Conservation (phyloP, 176 grass and related monocot species). For the Carex myosuroides region DNA sequence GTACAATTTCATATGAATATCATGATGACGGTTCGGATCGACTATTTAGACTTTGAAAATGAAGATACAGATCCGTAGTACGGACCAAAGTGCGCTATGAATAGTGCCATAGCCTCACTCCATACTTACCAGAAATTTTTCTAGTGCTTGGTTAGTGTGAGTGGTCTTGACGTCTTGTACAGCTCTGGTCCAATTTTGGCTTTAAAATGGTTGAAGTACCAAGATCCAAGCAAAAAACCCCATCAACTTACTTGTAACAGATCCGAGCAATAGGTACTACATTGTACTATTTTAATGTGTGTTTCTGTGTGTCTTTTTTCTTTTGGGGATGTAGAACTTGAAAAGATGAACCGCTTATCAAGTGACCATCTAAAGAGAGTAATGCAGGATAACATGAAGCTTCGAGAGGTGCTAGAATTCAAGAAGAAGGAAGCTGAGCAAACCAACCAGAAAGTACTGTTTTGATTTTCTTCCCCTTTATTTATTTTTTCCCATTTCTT, state of each 20-base stretch:
- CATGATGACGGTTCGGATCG: too few species aligned
- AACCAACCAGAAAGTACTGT: slow-evolving; percentile 16
- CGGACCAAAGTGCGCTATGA: too few species aligned
- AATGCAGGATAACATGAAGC: slow-evolving; percentile 19
- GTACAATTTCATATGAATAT: too few species aligned
- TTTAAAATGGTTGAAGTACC: neutral
- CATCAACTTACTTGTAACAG: neutral
- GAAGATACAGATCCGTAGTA: too few species aligned
- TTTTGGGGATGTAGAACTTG: slow-evolving; percentile 1
- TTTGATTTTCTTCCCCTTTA: neutral
- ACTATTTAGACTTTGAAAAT: too few species aligned
- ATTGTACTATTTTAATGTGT: neutral
- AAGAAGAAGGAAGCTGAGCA: slow-evolving; percentile 18
- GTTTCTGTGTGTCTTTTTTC: neutral
- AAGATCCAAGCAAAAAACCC: neutral
- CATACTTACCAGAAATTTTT: neutral
- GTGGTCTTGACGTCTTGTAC: neutral
- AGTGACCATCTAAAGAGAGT: slow-evolving; percentile 6
- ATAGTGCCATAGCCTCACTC: too few species aligned
- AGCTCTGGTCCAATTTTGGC: neutral
- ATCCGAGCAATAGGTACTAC: neutral
- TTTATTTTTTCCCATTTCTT: neutral
- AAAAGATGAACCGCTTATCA: slow-evolving; percentile 21
- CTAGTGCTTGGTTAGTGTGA: neutral
- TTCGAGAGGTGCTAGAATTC: neutral